These are phyloP conservation scores for Penicillium arizonense DNA, from an alignment of 495 filamentous ascomycete genomes.

Conservation along the genomic window DNA sequence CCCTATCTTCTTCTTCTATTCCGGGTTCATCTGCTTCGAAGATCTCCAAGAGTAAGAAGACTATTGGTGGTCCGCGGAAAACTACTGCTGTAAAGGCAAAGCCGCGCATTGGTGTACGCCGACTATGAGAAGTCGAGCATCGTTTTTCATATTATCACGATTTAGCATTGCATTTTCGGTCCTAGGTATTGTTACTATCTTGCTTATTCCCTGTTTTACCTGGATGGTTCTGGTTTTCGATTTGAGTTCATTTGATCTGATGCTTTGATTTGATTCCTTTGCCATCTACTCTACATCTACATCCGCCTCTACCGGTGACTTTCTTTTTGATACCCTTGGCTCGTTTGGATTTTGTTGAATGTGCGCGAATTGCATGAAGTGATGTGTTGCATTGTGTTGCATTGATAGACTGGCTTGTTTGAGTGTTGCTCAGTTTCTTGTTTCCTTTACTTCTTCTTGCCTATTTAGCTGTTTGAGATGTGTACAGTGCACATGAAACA, in stretches of 20 bases:
- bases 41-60: conserved; percentile 18
- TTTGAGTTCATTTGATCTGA: background rate
- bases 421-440: background rate
- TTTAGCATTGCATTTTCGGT: background rate
- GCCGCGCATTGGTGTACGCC: conserved; percentile 40
- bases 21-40: conserved; percentile 9
- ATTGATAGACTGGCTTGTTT: too few relatives aligned
- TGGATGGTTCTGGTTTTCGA: background rate
- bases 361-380: too few relatives aligned
- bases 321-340: too few relatives aligned
- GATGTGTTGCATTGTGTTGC: too few relatives aligned
- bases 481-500: too few relatives aligned
- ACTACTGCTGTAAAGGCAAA: conserved; percentile 28
- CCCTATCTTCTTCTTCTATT: conserved; percentile 7
- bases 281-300: too few relatives aligned
- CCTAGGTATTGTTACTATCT: too few relatives aligned
- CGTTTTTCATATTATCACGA: background rate
- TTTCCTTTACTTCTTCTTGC: background rate
- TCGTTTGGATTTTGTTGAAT: too few relatives aligned
- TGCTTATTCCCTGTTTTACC: background rate
- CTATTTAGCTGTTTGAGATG: background rate
- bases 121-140: conserved; percentile 25
- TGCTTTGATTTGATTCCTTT: background rate
- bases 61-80: conserved; percentile 23
- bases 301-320: too few relatives aligned